These are phyloP conservation scores for Lavandula angustifolia DNA, from an alignment of 257 asterid species.

Conservation along the genomic window DNA sequence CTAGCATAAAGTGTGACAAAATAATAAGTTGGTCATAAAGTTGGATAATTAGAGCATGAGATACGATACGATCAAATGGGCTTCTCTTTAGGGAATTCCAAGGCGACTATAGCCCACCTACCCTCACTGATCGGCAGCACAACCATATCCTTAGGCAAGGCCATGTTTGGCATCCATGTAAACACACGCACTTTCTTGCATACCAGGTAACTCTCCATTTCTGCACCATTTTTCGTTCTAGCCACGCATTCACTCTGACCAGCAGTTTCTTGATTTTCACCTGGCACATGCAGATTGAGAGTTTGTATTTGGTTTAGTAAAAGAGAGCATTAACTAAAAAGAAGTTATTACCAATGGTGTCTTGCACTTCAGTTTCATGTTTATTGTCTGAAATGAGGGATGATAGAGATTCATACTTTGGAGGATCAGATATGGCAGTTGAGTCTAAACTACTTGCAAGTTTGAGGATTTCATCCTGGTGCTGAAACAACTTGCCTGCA, in stretches of 20 bases:
- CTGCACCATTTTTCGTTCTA: background rate
- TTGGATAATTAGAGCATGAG: background rate
- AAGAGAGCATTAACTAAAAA: background rate
- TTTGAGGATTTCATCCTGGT: constrained; percentile 20
- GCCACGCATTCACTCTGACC: too few relatives aligned
- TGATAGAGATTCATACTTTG: constrained; percentile 18
- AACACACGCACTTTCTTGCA: constrained; percentile 42
- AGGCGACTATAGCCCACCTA: constrained; percentile 43
- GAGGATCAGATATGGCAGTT: constrained; percentile 21
- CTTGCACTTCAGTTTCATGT: background rate
- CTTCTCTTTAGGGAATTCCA: constrained; percentile 42
- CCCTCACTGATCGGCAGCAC: constrained; percentile 48
- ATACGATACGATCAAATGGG: background rate
- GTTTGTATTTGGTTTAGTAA: too few relatives aligned
- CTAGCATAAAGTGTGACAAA: too few relatives aligned
- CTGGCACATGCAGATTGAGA: background rate
- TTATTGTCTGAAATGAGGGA: background rate
- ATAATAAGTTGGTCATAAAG: too few relatives aligned
- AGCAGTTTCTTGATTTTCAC: background rate
- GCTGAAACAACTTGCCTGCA: constrained; percentile 35
- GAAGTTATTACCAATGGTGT: constrained; percentile 7
- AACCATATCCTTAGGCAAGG: constrained; percentile 36
- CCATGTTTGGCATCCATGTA: constrained; percentile 43
- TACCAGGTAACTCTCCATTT: constrained; percentile 40
- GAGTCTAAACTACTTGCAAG: constrained; percentile 28